These are phyloP conservation scores for Orbilia ellipsospora DNA, from an alignment of 2,329 filamentous ascomycete species.

Conservation along the genomic window DNA sequence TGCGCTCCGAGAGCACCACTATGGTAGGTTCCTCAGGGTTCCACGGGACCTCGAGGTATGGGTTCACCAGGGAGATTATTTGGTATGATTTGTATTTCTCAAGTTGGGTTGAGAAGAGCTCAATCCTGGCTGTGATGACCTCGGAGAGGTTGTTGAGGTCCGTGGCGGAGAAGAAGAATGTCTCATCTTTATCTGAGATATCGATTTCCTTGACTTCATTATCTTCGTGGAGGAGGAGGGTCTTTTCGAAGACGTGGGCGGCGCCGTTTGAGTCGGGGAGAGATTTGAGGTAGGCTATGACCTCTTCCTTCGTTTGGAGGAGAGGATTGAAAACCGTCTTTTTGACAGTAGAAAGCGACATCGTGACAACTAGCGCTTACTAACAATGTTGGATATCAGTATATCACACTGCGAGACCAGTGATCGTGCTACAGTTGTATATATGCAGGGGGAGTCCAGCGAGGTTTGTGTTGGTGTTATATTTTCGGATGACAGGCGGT, in stretches of 20 bases:
- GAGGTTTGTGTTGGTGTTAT: constrained; percentile 8
- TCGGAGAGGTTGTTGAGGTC: constrained; percentile 59
- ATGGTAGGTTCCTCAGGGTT: constrained; percentile 55
- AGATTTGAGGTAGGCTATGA: constrained; percentile 54
- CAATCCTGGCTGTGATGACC: constrained; percentile 57
- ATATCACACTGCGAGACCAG: neutral
- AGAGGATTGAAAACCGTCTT: constrained; percentile 59
- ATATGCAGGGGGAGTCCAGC: constrained; percentile 3
- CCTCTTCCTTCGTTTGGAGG: constrained; percentile 56
- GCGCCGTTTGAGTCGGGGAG: constrained; percentile 56
- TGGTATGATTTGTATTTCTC: constrained; percentile 54
- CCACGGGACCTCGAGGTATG: constrained; percentile 56
- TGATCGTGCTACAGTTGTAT: neutral
- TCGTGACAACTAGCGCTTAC: neutral
- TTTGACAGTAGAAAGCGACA: constrained; percentile 52
- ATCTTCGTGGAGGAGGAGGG: constrained; percentile 55
- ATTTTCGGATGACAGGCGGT: constrained; percentile 15
- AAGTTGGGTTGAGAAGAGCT: constrained; percentile 52
- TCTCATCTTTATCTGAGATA: constrained; percentile 58
- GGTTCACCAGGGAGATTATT: constrained; percentile 57
- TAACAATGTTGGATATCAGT: neutral
- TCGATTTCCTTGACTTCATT: constrained; percentile 57
- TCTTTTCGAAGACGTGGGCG: constrained; percentile 57
- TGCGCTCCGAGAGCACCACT: constrained; percentile 57
- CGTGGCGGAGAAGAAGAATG: constrained; percentile 59